Evolutionary conservation across 768 basidiomycete species (phyloP).

Genomic region (Polyporus arcularius): DNA sequence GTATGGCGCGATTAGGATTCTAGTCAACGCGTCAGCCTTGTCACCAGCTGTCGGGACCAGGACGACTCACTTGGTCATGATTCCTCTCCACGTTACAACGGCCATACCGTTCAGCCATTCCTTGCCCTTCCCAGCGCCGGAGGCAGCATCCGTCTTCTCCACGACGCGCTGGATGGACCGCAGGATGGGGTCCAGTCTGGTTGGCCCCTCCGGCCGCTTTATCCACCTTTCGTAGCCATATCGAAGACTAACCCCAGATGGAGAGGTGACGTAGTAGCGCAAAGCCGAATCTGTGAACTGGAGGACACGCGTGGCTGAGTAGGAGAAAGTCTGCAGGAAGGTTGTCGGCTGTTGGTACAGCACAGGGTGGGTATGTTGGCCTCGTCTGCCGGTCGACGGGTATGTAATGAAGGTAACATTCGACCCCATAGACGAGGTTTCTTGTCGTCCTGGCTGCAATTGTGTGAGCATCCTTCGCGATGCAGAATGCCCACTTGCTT

Average conservation of each 20-base stretch:
- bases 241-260: conserved; percentile 58
- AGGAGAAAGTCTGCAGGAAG: conserved; percentile 66
- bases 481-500: too few species aligned
- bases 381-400: neutral
- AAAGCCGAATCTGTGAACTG: conserved; percentile 70
- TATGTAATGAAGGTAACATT: too few species aligned
- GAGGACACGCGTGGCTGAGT: conserved; percentile 52
- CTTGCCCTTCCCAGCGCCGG: conserved; percentile 16
- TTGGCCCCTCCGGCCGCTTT: conserved; percentile 59
- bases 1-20: conserved; percentile 79
- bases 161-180: conserved; percentile 51
- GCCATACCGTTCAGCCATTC: conserved; percentile 43
- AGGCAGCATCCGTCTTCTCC: conserved; percentile 27
- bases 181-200: conserved; percentile 68
- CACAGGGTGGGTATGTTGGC: conserved; percentile 13
- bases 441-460: too few species aligned
- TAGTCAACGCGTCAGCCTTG: conserved; percentile 39
- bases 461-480: too few species aligned
- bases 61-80: conserved; percentile 71
- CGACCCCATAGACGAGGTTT: too few species aligned
- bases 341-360: conserved; percentile 72
- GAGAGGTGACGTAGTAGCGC: conserved; percentile 70
- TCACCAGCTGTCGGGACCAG: too few species aligned
- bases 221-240: conserved; percentile 76
- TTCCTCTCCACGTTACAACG: conserved; percentile 74